Conservation (phyloP, 306 rosid species). For the Heteromeles arbutifolia region DNA sequence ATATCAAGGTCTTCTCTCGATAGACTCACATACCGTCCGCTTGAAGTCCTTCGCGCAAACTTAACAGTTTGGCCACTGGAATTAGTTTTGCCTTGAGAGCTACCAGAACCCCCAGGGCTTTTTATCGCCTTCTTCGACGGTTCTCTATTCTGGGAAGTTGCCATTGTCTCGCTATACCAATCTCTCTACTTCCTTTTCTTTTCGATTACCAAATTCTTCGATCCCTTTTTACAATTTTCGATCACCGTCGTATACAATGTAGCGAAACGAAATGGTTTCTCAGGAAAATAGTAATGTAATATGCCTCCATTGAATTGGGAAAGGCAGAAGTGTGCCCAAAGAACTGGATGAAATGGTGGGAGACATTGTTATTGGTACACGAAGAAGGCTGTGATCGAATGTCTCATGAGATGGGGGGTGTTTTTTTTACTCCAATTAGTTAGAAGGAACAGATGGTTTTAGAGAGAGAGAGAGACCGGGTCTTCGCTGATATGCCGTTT, state of each 20-base stretch:
- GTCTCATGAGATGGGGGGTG: background rate
- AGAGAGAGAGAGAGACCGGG: slow-evolving; percentile 28
- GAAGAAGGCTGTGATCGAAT: background rate
- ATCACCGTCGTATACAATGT: background rate
- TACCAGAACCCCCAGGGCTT: slow-evolving; percentile 35
- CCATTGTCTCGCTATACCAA: slow-evolving; percentile 23
- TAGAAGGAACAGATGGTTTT: no score
- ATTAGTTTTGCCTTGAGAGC: slow-evolving; percentile 34
- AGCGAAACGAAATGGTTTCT: background rate
- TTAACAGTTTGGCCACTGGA: slow-evolving; percentile 52
- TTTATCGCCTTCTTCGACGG: slow-evolving; percentile 59
- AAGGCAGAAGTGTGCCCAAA: background rate
- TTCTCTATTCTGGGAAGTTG: slow-evolving; percentile 48
- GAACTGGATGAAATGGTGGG: background rate
- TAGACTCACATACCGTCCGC: slow-evolving; percentile 69
- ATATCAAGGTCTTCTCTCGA: slow-evolving; percentile 86
- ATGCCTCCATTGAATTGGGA: background rate
- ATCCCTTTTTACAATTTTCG: background rate
- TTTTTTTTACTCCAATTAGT: background rate
- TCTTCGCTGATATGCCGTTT: slow-evolving; percentile 3
- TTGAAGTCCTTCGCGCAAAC: slow-evolving; percentile 78
- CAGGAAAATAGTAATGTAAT: background rate
- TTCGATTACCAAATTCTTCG: background rate
- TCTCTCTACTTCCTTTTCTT: background rate
- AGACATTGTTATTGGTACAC: background rate